Evolutionary conservation across 345 rosid species (phyloP).

Genomic region (Mercurialis annua): DNA sequence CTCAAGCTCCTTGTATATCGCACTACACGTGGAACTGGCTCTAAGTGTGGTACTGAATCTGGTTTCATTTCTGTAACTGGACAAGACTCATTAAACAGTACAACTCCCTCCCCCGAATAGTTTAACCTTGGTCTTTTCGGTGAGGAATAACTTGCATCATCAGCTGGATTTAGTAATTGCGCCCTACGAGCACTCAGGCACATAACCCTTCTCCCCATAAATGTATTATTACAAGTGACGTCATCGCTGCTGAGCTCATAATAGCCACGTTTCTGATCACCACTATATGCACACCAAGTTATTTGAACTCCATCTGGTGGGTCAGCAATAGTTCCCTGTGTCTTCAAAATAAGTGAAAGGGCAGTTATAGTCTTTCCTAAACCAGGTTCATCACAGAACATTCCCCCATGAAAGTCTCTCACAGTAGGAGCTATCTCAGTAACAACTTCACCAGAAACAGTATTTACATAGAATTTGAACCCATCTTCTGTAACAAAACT

Average conservation of each 20-base stretch:
- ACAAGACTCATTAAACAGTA: slow-evolving; percentile 30
- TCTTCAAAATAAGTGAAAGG: slow-evolving; percentile 82
- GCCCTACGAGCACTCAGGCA: slow-evolving; percentile 41
- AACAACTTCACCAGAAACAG: slow-evolving; percentile 67
- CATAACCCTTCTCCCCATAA: slow-evolving; percentile 38
- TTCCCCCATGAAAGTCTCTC: slow-evolving; percentile 83
- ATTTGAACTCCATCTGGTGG: slow-evolving; percentile 71
- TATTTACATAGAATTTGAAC: slow-evolving; percentile 53
- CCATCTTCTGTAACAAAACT: slow-evolving; percentile 70
- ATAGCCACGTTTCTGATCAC: slow-evolving; percentile 66
- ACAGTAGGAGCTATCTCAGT: slow-evolving; percentile 60
- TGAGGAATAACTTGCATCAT: slow-evolving; percentile 31
- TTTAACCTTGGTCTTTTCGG: slow-evolving; percentile 53
- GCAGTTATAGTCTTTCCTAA: slow-evolving; percentile 95
- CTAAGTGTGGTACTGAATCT: slow-evolving; percentile 23
- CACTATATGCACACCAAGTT: slow-evolving; percentile 67
- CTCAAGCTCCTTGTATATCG: slow-evolving; percentile 52
- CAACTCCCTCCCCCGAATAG: slow-evolving; percentile 39
- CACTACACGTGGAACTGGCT: slow-evolving; percentile 30
- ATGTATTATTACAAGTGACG: slow-evolving; percentile 29
- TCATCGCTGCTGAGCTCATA: slow-evolving; percentile 60
- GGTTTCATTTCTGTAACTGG: slow-evolving; percentile 26
- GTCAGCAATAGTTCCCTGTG: slow-evolving; percentile 77
- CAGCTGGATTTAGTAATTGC: slow-evolving; percentile 28
- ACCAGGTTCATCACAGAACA: slow-evolving; percentile 99